These are phyloP conservation scores for Plasmopara viticola DNA, from an alignment of 352 stramenopile genomes.

Conservation along the genomic window DNA sequence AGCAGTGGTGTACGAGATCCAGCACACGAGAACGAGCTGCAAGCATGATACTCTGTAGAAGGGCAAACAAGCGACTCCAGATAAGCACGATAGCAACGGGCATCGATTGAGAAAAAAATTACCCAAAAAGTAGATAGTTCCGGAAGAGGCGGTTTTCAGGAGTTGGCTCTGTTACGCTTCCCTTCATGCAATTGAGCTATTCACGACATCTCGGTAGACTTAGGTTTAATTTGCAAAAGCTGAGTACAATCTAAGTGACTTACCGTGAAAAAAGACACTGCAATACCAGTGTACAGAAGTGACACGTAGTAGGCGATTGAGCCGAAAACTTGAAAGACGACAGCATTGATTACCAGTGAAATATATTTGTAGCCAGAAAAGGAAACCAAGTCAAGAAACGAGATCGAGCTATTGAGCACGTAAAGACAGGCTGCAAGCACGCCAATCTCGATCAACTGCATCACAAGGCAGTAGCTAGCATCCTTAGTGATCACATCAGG, in stretches of 20 bases:
- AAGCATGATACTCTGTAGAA: slow-evolving; percentile 62
- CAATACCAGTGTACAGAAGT: slow-evolving; percentile 90
- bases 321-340: slow-evolving; percentile 83
- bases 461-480: slow-evolving; percentile 86
- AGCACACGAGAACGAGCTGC: slow-evolving; percentile 75
- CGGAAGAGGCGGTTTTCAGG: slow-evolving; percentile 68
- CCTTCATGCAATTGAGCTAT: slow-evolving; percentile 87
- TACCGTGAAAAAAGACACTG: slow-evolving; percentile 93
- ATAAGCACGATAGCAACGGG: background rate
- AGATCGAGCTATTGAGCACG: slow-evolving; percentile 88
- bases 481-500: slow-evolving; percentile 94
- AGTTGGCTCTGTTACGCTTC: slow-evolving; percentile 65
- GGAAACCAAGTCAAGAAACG: slow-evolving; percentile 93
- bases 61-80: background rate
- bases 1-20: slow-evolving; percentile 81
- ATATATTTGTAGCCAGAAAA: slow-evolving; percentile 99
- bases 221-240: background rate
- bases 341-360: slow-evolving; percentile 91
- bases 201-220: slow-evolving; percentile 7
- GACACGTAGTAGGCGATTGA: slow-evolving; percentile 88
- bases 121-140: slow-evolving; percentile 86
- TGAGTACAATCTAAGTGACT: slow-evolving; percentile 9
- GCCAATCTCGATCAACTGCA: slow-evolving; percentile 90
- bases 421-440: slow-evolving; percentile 93
- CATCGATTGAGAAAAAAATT: slow-evolving; percentile 4